Conservation (phyloP, 2,329 filamentous ascomycete genomes). For the Aspergillus pseudoterreus region DNA sequence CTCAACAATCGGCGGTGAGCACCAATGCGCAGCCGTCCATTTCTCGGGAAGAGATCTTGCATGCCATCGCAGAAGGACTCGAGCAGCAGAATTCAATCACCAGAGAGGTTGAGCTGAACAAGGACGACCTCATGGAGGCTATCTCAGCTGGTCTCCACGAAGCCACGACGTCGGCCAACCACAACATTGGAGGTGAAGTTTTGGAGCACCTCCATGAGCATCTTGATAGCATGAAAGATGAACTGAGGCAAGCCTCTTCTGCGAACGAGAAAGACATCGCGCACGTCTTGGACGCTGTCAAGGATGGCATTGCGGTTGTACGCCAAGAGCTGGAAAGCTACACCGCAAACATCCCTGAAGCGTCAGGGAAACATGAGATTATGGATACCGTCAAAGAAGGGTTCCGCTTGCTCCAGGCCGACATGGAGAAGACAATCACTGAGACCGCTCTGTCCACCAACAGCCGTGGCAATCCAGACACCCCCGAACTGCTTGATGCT, state of each 20-base stretch:
- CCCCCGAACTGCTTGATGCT: slow-evolving; percentile 66
- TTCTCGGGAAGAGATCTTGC: slow-evolving; percentile 53
- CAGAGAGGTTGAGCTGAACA: slow-evolving; percentile 59
- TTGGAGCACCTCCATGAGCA: slow-evolving; percentile 57
- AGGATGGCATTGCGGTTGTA: slow-evolving; percentile 79
- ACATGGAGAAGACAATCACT: slow-evolving; percentile 52
- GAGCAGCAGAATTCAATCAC: slow-evolving; percentile 42
- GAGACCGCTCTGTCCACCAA: slow-evolving; percentile 36
- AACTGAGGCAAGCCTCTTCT: slow-evolving; percentile 74
- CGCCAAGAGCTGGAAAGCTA: slow-evolving; percentile 77
- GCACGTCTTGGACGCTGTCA: slow-evolving; percentile 81
- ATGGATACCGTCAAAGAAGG: slow-evolving; percentile 64
- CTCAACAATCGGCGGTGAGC: slow-evolving; percentile 26
- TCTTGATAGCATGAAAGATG: slow-evolving; percentile 58
- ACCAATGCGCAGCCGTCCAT: slow-evolving; percentile 40
- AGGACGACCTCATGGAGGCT: slow-evolving; percentile 55
- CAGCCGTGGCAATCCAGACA: slow-evolving; percentile 48
- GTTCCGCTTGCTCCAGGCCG: slow-evolving; percentile 59
- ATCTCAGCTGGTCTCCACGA: slow-evolving; percentile 56
- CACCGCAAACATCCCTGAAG: slow-evolving; percentile 67
- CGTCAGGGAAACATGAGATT: slow-evolving; percentile 71
- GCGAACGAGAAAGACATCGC: slow-evolving; percentile 79
- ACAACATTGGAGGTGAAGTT: slow-evolving; percentile 55
- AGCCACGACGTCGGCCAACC: slow-evolving; percentile 49
- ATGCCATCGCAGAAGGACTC: slow-evolving; percentile 59